Percentiles rank a stretch among this genome's conserved stretches.
phyloP scores from a whole-genome alignment of 148 eudicot genomes.

The Vaccinium corymbosum region DNA sequence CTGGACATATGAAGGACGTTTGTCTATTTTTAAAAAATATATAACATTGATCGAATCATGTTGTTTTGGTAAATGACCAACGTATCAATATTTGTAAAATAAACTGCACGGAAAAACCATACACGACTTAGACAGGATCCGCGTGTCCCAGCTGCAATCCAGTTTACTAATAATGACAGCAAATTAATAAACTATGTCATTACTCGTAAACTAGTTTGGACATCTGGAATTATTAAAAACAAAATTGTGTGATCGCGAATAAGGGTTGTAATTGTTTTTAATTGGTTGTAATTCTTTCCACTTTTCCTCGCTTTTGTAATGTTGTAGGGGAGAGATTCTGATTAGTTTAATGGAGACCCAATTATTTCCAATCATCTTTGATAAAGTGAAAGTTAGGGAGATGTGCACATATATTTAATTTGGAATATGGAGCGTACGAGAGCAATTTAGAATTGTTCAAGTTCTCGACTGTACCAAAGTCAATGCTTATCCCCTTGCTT shows the following conservation, averaged over 20 bases:
- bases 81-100: background rate
- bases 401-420: background rate
- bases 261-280: background rate
- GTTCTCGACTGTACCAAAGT: conserved; percentile 20
- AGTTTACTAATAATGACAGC: no score
- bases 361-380: conserved; percentile 13
- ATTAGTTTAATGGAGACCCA: background rate
- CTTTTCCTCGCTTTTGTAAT: background rate
- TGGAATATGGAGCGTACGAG: background rate
- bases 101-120: background rate
- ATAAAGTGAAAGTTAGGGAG: conserved; percentile 15
- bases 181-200: no score
- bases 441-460: background rate
- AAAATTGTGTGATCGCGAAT: background rate
- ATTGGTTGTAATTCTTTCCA: background rate
- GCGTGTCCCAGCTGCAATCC: no score
- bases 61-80: background rate
- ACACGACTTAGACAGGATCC: no score
- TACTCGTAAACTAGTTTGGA: background rate
- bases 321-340: background rate
- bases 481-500: conserved; percentile 23
- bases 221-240: background rate
- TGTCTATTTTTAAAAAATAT: background rate
- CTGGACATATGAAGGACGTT: background rate
- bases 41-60: background rate